Evolutionary conservation across 306 rosid genomes (phyloP).

Genomic region (Luffa acutangula): DNA sequence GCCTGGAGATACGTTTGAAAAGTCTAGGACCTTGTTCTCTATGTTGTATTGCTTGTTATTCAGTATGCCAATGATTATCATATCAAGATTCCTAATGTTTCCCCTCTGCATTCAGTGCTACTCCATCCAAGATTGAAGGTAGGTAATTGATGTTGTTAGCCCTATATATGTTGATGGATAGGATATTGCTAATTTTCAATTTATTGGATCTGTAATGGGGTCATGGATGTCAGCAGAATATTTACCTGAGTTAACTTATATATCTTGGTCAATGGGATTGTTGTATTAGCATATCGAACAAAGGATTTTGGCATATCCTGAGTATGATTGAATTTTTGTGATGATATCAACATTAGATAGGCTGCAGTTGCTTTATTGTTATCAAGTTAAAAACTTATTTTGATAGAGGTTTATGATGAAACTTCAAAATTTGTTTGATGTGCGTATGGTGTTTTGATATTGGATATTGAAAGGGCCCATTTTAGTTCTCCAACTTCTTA

Average conservation of each 20-base stretch:
- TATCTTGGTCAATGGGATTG: not conserved
- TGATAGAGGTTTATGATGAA: conserved; percentile 5
- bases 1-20: not conserved
- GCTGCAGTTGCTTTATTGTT: not conserved
- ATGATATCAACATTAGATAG: not conserved
- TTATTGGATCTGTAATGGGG: not conserved
- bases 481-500: not conserved
- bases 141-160: not conserved
- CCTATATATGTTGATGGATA: not conserved
- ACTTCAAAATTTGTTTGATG: not conserved
- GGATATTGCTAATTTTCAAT: not conserved
- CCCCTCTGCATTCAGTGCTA: not conserved
- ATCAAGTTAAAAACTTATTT: not conserved
- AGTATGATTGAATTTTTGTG: not conserved
- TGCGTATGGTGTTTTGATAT: not conserved
- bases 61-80: not conserved
- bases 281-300: not conserved
- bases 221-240: not conserved
- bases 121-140: not conserved
- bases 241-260: not conserved
- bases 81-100: not conserved
- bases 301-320: not conserved
- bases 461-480: not conserved
- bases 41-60: not conserved
- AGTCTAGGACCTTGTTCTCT: not conserved